Conservation (phyloP, 2,329 filamentous ascomycete species). For the Neocatenulostroma microsporum region DNA sequence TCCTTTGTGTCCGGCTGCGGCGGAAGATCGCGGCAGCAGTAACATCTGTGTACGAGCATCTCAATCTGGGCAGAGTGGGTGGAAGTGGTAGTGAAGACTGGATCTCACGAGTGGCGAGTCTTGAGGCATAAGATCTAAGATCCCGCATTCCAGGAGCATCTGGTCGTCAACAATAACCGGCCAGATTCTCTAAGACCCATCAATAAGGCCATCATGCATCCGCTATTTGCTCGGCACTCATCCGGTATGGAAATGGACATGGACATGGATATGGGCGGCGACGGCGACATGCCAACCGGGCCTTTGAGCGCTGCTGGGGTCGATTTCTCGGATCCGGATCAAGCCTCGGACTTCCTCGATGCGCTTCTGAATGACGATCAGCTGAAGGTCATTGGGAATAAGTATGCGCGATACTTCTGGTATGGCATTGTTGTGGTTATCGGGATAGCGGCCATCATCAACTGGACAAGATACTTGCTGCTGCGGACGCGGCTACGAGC, state of each 20-base stretch:
- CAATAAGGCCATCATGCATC: background rate
- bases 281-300: constrained; percentile 13
- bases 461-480: constrained; percentile 22
- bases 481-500: constrained; percentile 29
- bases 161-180: too few relatives aligned
- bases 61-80: too few relatives aligned
- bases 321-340: constrained; percentile 32
- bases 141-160: too few relatives aligned
- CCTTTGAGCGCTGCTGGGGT: constrained; percentile 28
- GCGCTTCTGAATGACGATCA: constrained; percentile 31
- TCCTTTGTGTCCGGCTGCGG: too few relatives aligned
- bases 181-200: too few relatives aligned
- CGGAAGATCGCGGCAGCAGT: too few relatives aligned
- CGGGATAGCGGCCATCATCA: constrained; percentile 26
- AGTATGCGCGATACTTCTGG: constrained; percentile 34
- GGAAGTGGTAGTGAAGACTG: too few relatives aligned
- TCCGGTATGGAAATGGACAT: constrained; percentile 36
- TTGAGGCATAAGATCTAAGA: too few relatives aligned
- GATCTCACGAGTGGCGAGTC: background rate
- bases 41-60: too few relatives aligned
- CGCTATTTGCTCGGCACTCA: too few relatives aligned
- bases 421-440: constrained; percentile 32
- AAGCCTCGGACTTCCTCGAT: constrained; percentile 30
- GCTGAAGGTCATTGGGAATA: constrained; percentile 30
- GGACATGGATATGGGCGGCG: constrained; percentile 18